phyloP scores from a whole-genome alignment of 257 asterid genomes.

The Petrea volubilis region DNA sequence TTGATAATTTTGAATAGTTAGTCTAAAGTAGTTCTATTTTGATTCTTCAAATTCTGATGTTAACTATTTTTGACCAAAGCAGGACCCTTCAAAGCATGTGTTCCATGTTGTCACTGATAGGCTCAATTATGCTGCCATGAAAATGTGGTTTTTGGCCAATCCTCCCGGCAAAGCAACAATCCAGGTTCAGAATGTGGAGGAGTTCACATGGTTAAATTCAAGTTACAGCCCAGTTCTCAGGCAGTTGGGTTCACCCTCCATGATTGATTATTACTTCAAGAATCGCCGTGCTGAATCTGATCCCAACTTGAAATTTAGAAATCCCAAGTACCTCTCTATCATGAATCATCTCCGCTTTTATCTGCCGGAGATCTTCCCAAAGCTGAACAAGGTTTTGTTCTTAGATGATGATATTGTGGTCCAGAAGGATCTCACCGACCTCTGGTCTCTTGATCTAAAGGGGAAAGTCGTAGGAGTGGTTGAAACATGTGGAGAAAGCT shows the following conservation, averaged over 20 bases:
- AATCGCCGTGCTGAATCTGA: slow-evolving; percentile 70
- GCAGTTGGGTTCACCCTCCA: slow-evolving; percentile 72
- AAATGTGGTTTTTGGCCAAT: slow-evolving; percentile 93
- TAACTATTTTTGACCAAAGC: slow-evolving; percentile 25
- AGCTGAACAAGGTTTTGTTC: slow-evolving; percentile 79
- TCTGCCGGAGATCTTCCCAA: slow-evolving; percentile 88
- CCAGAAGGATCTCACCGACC: slow-evolving; percentile 73
- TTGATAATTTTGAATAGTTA: neutral
- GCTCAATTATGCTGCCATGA: slow-evolving; percentile 93
- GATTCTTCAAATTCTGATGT: neutral
- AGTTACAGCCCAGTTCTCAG: slow-evolving; percentile 94
- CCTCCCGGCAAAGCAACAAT: slow-evolving; percentile 72
- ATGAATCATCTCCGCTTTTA: slow-evolving; percentile 97
- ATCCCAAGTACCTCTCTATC: slow-evolving; percentile 92
- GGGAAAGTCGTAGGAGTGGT: slow-evolving; percentile 95
- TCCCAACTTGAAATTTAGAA: slow-evolving; percentile 80
- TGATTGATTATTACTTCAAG: slow-evolving; percentile 90
- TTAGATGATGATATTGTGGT: slow-evolving; percentile 91
- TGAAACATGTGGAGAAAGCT: slow-evolving; percentile 94
- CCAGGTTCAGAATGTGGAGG: slow-evolving; percentile 81
- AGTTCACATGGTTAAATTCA: slow-evolving; percentile 87
- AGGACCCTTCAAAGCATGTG: slow-evolving; percentile 78
- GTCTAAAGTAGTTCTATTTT: too few relatives aligned
- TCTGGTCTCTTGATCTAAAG: slow-evolving; percentile 77
- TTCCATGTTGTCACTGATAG: slow-evolving; percentile 90